Evolutionary conservation across 768 basidiomycete species (phyloP), one percentile per base, ranked within the genome.

Genomic region (Amanita exitialis): DNA sequence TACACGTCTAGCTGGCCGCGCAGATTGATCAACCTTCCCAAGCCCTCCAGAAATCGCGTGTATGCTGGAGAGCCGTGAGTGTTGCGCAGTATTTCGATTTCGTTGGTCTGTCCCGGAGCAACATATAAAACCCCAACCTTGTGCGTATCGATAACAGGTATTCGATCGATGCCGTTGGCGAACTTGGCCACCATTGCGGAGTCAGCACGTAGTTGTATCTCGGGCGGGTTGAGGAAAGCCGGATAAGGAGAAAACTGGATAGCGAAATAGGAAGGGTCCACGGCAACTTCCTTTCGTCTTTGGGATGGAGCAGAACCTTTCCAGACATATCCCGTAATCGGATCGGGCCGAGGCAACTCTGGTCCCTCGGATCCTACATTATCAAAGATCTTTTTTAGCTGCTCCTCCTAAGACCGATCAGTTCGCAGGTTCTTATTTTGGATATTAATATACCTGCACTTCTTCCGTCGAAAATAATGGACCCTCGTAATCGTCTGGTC

Each of bases 111-210:
- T 1, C 90, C 91, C 3, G 91, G 90, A 0, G 87, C 94, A 41
- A 93, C 95, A 59, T 98, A 99, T 69, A 99, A 76, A 51, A 99
- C 86, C 3, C 91, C 96, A 32, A 98, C 86, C 65, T 96, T 95
- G 66, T 98, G 91, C 0, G 90, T 93, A 66, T 99, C 96, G 54
- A 99, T 94, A 58, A 98, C 92, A 0, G 93, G 94, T 37, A 88
- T 86, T 38, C 78, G 72, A 58, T 96, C 92, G 41, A 98, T 74
- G 6, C 74, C 75, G 21, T 75, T 71, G 55, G 93, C 70, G 53
- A 84, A 79, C 23, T 74, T 69, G 3, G 77, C 66, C 35, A 88
- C 73, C 12, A 68, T 64, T 1, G 81, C 70, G 8, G 78, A 69
- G 43, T 83, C 77, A 4, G 71, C 63, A 4, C 83, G 68, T 9